These are phyloP conservation scores for Gardenia jasminoides DNA, from an alignment of 257 asterid genomes.

Conservation along the genomic window DNA sequence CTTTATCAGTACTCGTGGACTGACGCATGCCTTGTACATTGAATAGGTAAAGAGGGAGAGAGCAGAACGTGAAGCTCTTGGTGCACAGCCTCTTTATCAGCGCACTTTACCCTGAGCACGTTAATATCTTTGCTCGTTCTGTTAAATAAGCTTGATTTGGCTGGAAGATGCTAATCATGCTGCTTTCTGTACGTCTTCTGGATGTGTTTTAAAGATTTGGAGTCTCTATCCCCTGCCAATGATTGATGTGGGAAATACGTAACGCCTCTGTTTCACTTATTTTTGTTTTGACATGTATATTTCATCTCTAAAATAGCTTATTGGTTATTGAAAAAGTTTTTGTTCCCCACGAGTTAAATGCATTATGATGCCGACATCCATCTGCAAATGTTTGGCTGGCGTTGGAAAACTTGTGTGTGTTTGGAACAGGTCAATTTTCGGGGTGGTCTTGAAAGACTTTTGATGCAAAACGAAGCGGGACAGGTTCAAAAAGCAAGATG, in stretches of 20 bases:
- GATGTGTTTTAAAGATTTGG: not conserved
- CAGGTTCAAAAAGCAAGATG: too few relatives aligned
- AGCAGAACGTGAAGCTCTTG: conserved; percentile 93
- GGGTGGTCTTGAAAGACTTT: too few relatives aligned
- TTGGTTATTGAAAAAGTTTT: too few relatives aligned
- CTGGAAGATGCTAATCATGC: not conserved
- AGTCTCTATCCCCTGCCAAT: not conserved
- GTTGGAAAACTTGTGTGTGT: too few relatives aligned
- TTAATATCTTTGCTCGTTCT: not conserved
- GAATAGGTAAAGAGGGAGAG: conserved; percentile 81
- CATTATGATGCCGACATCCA: too few relatives aligned
- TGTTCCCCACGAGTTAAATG: too few relatives aligned
- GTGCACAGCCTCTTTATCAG: conserved; percentile 93
- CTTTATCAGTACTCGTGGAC: not conserved
- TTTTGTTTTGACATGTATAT: too few relatives aligned
- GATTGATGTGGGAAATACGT: not conserved
- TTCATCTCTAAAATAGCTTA: too few relatives aligned
- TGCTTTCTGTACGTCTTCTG: not conserved
- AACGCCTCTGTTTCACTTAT: not conserved
- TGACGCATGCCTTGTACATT: not conserved
- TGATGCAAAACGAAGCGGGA: too few relatives aligned
- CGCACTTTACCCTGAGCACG: conserved; percentile 70
- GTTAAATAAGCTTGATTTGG: not conserved
- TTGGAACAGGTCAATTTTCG: too few relatives aligned
- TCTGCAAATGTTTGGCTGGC: too few relatives aligned